Conservation (phyloP, 1,284 basidiomycete species). For the Puccinia sorghi region DNA sequence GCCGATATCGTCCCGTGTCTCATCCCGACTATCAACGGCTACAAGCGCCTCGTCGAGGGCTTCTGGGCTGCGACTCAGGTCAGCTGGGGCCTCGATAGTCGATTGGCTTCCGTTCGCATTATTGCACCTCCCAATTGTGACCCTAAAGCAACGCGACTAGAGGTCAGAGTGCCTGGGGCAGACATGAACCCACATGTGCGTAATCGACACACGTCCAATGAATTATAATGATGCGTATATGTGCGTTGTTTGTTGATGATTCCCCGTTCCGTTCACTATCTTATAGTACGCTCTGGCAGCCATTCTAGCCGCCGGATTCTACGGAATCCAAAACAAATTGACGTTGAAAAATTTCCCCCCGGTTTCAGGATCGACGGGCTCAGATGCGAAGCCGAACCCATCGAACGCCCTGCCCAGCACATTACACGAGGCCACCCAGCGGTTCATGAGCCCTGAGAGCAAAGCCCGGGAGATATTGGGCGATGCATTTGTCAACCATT, state of each 20-base stretch:
- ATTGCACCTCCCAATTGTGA: slow-evolving; percentile 47
- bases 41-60: slow-evolving; percentile 93
- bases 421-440: slow-evolving; percentile 28
- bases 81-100: slow-evolving; percentile 48
- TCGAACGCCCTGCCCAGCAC: slow-evolving; percentile 22
- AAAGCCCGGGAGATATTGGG: slow-evolving; percentile 33
- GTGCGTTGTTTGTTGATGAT: background rate
- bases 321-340: slow-evolving; percentile 28
- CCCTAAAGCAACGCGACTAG: slow-evolving; percentile 40
- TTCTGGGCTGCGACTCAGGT: slow-evolving; percentile 48
- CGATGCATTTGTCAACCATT: slow-evolving; percentile 41
- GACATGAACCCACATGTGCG: slow-evolving; percentile 50
- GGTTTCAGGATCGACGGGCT: background rate
- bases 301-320: slow-evolving; percentile 33
- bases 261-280: no score
- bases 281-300: slow-evolving; percentile 40
- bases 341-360: slow-evolving; percentile 25
- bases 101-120: slow-evolving; percentile 42
- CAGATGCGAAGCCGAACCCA: background rate
- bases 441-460: slow-evolving; percentile 46
- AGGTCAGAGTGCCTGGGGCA: slow-evolving; percentile 42
- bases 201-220: background rate
- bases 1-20: slow-evolving; percentile 66
- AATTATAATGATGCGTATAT: background rate
- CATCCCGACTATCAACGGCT: slow-evolving; percentile 66